Evolutionary conservation across 192 early-diverging fungal species (phyloP).

Genomic region (Geranomyces variabilis): DNA sequence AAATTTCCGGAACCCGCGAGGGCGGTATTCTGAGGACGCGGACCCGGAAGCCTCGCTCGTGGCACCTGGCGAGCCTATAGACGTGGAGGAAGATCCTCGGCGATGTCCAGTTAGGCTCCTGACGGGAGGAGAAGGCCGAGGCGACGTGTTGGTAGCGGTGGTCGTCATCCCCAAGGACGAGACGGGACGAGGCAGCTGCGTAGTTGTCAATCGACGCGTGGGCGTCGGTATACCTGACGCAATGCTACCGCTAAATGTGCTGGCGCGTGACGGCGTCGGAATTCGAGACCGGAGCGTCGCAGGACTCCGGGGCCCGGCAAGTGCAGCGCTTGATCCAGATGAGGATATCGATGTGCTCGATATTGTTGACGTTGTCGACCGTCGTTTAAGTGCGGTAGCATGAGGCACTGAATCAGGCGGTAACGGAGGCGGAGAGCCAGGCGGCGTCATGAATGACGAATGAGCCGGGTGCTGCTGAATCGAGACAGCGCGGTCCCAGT

Average conservation of each 20-base stretch:
- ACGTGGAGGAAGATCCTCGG: background rate
- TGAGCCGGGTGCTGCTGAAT: background rate
- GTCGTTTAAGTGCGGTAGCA: background rate
- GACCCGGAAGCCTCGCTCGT: background rate
- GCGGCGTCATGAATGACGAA: conserved; percentile 1
- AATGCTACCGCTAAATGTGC: conserved; percentile 1
- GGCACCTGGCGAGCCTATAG: background rate
- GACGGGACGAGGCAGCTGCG: background rate
- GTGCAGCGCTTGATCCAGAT: background rate
- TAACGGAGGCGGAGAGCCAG: background rate
- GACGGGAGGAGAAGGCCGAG: background rate
- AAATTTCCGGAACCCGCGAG: conserved; percentile 1
- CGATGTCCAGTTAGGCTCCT: background rate
- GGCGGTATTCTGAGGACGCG: background rate
- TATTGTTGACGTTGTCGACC: background rate
- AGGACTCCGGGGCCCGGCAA: background rate
- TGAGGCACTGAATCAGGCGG: background rate
- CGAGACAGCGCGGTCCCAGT: background rate
- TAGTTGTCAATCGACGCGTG: background rate
- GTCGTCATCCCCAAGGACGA: background rate
- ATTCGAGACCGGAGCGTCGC: background rate
- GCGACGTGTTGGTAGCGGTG: background rate
- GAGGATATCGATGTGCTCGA: background rate
- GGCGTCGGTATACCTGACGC: background rate
- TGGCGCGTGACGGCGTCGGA: background rate